A percentile compares a stretch with the other conserved stretches of the same genome.
Conservation (phyloP, 176 grass and related monocot species). For the Oryza officinalis region DNA sequence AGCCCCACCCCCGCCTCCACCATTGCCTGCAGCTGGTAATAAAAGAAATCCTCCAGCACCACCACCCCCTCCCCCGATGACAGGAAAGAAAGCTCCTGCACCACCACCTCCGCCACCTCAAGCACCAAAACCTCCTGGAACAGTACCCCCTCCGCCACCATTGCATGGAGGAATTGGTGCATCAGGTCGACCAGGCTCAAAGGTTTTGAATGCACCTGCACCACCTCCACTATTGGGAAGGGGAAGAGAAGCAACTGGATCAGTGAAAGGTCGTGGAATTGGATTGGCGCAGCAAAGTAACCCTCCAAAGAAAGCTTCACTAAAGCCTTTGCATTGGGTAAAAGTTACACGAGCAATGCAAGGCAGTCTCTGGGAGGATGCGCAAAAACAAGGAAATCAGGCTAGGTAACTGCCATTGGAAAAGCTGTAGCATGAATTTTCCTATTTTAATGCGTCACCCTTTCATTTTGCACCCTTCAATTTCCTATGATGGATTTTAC, state of each 20-base stretch:
- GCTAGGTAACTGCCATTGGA: slow-evolving; percentile 64
- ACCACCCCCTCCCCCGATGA: slow-evolving; percentile 50
- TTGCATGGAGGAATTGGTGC: slow-evolving; percentile 14
- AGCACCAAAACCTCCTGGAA: slow-evolving; percentile 52
- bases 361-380: slow-evolving; percentile 99
- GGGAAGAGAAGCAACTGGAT: slow-evolving; percentile 54
- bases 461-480: slow-evolving; percentile 8
- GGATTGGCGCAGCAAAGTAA: slow-evolving; percentile 63
- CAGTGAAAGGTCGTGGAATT: slow-evolving; percentile 62
- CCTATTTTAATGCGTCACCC: slow-evolving; percentile 9
- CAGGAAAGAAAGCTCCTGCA: slow-evolving; percentile 51
- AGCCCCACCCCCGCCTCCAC: slow-evolving; percentile 42
- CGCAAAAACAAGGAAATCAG: slow-evolving; percentile 80
- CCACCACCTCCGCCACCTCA: slow-evolving; percentile 60
- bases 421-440: slow-evolving; percentile 4
- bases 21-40: slow-evolving; percentile 25
- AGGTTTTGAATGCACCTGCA: slow-evolving; percentile 58
- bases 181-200: slow-evolving; percentile 50
- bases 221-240: slow-evolving; percentile 58
- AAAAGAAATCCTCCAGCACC: slow-evolving; percentile 50
- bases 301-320: slow-evolving; percentile 73
- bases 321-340: slow-evolving; percentile 98
- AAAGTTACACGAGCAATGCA: slow-evolving; percentile 93
- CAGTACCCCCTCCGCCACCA: slow-evolving; percentile 43
- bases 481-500: slow-evolving; percentile 26